Percentiles rank a stretch among this genome's conserved stretches.
These are phyloP conservation scores for Zasmidium angulare DNA, from an alignment of 2,329 filamentous ascomycete species.

Conservation along the genomic window DNA sequence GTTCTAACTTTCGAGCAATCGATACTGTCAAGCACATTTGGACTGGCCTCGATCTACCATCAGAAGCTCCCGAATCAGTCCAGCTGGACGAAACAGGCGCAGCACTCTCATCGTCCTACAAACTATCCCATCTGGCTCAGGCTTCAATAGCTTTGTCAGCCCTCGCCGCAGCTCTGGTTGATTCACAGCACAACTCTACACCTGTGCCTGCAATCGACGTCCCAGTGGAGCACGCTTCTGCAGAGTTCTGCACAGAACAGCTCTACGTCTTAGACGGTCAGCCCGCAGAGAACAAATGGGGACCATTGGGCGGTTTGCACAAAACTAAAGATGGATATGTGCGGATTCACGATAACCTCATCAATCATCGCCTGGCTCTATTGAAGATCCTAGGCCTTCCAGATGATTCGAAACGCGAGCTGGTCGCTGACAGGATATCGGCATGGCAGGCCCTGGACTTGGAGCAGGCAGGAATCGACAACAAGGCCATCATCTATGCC, in stretches of 20 bases:
- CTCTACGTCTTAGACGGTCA: constrained; percentile 48
- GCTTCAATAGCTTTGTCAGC: constrained; percentile 53
- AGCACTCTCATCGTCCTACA: constrained; percentile 53
- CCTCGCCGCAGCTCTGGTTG: constrained; percentile 50
- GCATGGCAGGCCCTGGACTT: constrained; percentile 50
- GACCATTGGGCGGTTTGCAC: constrained; percentile 54
- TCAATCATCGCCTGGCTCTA: constrained; percentile 50
- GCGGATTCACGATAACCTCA: constrained; percentile 56
- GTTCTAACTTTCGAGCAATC: constrained; percentile 25
- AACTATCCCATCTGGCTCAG: constrained; percentile 55
- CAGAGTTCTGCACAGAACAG: constrained; percentile 56
- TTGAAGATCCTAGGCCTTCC: constrained; percentile 46
- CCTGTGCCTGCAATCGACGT: constrained; percentile 44
- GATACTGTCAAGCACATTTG: constrained; percentile 36
- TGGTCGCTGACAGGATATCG: constrained; percentile 41
- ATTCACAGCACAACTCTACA: constrained; percentile 36
- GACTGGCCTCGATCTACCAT: constrained; percentile 24
- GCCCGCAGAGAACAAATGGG: constrained; percentile 38
- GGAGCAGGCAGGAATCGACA: constrained; percentile 45
- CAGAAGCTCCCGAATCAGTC: constrained; percentile 14
- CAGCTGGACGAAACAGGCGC: constrained; percentile 20
- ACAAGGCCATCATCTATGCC: constrained; percentile 49
- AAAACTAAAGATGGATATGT: constrained; percentile 53
- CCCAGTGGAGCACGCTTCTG: constrained; percentile 46
- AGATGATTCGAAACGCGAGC: constrained; percentile 35